Conservation (phyloP, 2,329 filamentous ascomycete species). For the Fusarium nelsonii region DNA sequence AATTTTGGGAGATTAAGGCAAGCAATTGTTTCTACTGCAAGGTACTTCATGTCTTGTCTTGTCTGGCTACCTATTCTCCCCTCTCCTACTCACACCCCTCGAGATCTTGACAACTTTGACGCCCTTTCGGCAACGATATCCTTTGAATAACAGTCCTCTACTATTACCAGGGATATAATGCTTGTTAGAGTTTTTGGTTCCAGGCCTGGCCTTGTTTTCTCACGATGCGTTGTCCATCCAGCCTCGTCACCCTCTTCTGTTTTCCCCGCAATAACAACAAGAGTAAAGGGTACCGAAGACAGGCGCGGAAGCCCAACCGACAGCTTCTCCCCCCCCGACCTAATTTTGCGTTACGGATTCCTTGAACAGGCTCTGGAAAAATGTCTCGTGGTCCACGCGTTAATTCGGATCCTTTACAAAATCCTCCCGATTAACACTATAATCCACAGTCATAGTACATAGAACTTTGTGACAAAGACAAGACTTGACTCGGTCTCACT, state of each 20-base stretch:
- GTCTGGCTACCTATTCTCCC: background rate
- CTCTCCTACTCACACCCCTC: constrained; percentile 13
- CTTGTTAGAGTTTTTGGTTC: constrained; percentile 14
- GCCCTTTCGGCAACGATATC: constrained; percentile 16
- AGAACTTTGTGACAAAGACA: constrained; percentile 13
- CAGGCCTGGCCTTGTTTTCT: constrained; percentile 24
- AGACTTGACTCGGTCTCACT: background rate
- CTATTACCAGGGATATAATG: constrained; percentile 29
- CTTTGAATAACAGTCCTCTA: constrained; percentile 7
- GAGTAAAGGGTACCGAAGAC: background rate
- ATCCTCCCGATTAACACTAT: constrained; percentile 8
- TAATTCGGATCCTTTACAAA: constrained; percentile 18
- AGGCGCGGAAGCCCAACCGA: constrained; percentile 5
- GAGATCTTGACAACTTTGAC: constrained; percentile 25
- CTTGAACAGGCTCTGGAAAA: background rate
- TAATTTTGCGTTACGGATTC: constrained; percentile 12
- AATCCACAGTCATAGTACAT: background rate
- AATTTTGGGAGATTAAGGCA: constrained; percentile 46
- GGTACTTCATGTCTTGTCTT: background rate
- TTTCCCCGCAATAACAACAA: constrained; percentile 10
- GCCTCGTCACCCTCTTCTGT: constrained; percentile 17
- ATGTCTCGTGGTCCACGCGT: constrained; percentile 13
- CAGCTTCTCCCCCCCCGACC: constrained; percentile 1
- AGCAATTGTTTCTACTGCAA: constrained; percentile 19
- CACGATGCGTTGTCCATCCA: constrained; percentile 39